Conservation (phyloP, 2,329 filamentous ascomycete species). For the Anthostomella pinea region DNA sequence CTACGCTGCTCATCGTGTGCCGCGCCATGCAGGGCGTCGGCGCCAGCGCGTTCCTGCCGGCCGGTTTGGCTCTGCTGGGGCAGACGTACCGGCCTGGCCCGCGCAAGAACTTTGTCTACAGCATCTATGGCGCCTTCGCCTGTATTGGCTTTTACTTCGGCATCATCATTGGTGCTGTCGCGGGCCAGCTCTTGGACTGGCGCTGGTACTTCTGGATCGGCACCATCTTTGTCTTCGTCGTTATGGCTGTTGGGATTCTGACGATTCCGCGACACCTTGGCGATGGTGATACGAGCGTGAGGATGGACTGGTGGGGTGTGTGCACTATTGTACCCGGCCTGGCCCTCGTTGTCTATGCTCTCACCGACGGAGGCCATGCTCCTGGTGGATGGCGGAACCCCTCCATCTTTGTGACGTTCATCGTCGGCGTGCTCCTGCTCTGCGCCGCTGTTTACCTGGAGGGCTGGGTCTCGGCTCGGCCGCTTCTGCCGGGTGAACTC, state of each 20-base stretch:
- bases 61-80: conserved; percentile 64
- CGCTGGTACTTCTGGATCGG: conserved; percentile 69
- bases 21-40: conserved; percentile 74
- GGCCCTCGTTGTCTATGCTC: conserved; percentile 68
- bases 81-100: conserved; percentile 65
- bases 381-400: conserved; percentile 69
- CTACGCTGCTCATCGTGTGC: conserved; percentile 69
- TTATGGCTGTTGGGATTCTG: conserved; percentile 23
- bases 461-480: conserved; percentile 64
- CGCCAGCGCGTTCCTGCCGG: conserved; percentile 67
- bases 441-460: conserved; percentile 65
- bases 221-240: conserved; percentile 34
- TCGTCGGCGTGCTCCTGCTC: conserved; percentile 60
- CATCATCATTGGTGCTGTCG: conserved; percentile 62
- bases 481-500: conserved; percentile 66
- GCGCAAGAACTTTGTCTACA: conserved; percentile 63
- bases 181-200: conserved; percentile 59
- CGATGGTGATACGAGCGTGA: conserved; percentile 34
- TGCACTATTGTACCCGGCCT: conserved; percentile 61
- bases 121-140: conserved; percentile 54
- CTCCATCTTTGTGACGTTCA: conserved; percentile 65
- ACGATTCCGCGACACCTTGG: conserved; percentile 30
- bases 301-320: conserved; percentile 70
- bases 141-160: conserved; percentile 57
- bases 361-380: conserved; percentile 71